Evolutionary conservation across 495 filamentous ascomycete genomes (phyloP).

Genomic region (Bacidia rubella): DNA sequence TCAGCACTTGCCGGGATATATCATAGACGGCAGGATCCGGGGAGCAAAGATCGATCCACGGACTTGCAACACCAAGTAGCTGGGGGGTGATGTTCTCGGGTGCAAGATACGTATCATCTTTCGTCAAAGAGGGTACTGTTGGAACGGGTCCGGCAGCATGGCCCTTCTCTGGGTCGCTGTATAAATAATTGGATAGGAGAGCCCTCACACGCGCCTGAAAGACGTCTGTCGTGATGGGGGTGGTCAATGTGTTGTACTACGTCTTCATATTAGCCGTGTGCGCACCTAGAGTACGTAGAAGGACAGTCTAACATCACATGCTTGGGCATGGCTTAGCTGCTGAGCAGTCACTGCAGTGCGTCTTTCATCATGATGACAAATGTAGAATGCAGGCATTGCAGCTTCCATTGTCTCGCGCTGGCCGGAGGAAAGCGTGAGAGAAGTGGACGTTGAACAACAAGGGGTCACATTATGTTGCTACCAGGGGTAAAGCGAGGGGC

Average conservation of each 20-base stretch:
- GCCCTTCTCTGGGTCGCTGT: slow-evolving; percentile 25
- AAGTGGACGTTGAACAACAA: background rate
- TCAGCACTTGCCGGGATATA: slow-evolving; percentile 76
- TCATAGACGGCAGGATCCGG: slow-evolving; percentile 66
- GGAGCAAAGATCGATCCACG: slow-evolving; percentile 85
- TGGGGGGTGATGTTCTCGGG: slow-evolving; percentile 60
- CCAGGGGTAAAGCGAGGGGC: background rate
- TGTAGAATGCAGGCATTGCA: slow-evolving; percentile 39
- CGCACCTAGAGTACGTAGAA: background rate
- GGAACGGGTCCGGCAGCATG: slow-evolving; percentile 31
- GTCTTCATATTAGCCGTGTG: slow-evolving; percentile 8
- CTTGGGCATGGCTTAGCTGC: slow-evolving; percentile 55
- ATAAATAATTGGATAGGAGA: slow-evolving; percentile 45
- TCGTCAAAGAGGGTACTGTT: slow-evolving; percentile 55
- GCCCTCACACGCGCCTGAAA: slow-evolving; percentile 66
- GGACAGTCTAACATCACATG: slow-evolving; percentile 31
- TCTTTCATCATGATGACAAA: slow-evolving; percentile 72
- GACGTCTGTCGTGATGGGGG: slow-evolving; percentile 68
- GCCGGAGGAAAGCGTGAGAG: background rate
- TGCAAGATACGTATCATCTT: slow-evolving; percentile 58
- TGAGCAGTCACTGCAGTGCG: slow-evolving; percentile 46
- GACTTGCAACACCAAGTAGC: slow-evolving; percentile 58
- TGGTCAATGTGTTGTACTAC: slow-evolving; percentile 92
- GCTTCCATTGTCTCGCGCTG: background rate
- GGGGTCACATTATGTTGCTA: background rate